phyloP scores from a whole-genome alignment of 2,329 filamentous ascomycete species.

The Trichophyton rubrum region DNA sequence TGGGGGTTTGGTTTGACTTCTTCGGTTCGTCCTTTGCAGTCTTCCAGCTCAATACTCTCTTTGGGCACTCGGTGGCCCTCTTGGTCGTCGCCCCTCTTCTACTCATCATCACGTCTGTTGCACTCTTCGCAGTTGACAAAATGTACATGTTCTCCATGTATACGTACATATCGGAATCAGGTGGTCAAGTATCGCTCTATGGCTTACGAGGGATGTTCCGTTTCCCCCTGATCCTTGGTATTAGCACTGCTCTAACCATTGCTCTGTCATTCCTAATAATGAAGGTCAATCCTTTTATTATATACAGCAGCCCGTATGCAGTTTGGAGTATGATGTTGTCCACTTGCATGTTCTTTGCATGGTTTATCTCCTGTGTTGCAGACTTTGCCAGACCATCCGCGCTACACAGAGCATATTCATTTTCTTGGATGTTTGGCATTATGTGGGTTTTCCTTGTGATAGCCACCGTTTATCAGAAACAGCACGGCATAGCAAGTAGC shows the following conservation, averaged over 20 bases:
- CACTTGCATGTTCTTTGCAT: conserved; percentile 66
- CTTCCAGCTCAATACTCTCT: conserved; percentile 68
- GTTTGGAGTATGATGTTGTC: conserved; percentile 83
- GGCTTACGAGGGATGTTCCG: conserved; percentile 76
- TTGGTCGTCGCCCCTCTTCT: conserved; percentile 67
- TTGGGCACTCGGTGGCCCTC: conserved; percentile 73
- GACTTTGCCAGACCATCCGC: conserved; percentile 74
- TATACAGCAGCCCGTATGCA: conserved; percentile 80
- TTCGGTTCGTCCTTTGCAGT: conserved; percentile 70
- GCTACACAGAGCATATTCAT: conserved; percentile 65
- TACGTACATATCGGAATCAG: conserved; percentile 47
- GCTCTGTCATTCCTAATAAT: conserved; percentile 61
- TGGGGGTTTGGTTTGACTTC: conserved; percentile 87
- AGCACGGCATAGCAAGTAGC: conserved; percentile 57
- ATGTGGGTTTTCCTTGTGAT: conserved; percentile 62
- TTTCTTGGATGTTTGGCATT: conserved; percentile 71
- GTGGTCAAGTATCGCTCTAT: conserved; percentile 51
- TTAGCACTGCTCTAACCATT: conserved; percentile 56
- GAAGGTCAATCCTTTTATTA: conserved; percentile 76
- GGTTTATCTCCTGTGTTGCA: conserved; percentile 68
- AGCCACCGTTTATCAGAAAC: conserved; percentile 63
- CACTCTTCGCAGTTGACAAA: conserved; percentile 61
- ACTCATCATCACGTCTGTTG: conserved; percentile 54
- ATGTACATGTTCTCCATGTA: conserved; percentile 74
- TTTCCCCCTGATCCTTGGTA: conserved; percentile 61